Evolutionary conservation across 177 flowering plant genomes (phyloP), one percentile per base, ranked within the genome.

Genomic region (Tripterygium wilfordii): DNA sequence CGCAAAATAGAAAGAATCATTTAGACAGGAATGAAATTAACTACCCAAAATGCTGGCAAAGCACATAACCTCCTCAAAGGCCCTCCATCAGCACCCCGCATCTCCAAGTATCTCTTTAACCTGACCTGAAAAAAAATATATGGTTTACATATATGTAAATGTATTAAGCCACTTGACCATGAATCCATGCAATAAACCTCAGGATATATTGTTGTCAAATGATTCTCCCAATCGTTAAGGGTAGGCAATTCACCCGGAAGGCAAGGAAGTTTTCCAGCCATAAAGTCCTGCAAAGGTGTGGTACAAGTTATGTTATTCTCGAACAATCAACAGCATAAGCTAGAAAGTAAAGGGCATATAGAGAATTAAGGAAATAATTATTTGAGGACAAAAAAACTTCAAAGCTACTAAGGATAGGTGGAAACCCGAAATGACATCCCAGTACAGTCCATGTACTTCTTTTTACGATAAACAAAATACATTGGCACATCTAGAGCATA

Each of bases 61-160:
- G 99, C 97, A 56, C 99, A 92, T 59, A 92, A 63, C 67, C 91
- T 78, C 67, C 98, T 82, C 96, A 96, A 88, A 48, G 98, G 96
- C 36, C 98, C 98, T 67, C 96, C 97, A 81, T 92, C 99, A 67
- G 97, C 97, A 58, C 97, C 99, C 62, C 99, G 79, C 99, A 92
- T 89, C 75, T 92, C 99, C 82, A 92, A 65, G 62, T 89, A 89
- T 51, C 97, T 76, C 72, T 92, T 92, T 65, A 92, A 67, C 63
- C 99, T 80, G 45, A 92, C 98, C 98, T 92, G 84, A 45, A 68
- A 44, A 22, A 21, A 46, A 54, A 46, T 37, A 42, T 21, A 36
- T 4, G 28, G 22, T 17, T 42, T 14, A 7, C 33, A 30, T 7
- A 12, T 12, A 12, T 30, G 12, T 30, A 27, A 29, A 14, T 30